Conservation (phyloP, 2,329 filamentous ascomycete species). For the Clarireedia homoeocarpa region DNA sequence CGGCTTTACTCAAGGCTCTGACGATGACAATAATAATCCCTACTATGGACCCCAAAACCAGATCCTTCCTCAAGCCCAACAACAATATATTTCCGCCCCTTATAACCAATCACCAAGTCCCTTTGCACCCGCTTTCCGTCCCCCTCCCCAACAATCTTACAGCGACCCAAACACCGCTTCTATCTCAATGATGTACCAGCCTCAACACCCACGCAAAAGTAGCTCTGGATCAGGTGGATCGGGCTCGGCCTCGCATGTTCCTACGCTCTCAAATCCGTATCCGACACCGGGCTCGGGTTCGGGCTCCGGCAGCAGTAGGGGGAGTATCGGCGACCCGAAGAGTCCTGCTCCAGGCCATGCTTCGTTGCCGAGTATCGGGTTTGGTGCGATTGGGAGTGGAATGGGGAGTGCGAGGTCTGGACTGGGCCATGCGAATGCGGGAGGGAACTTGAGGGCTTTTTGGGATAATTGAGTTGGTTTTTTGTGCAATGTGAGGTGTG, state of each 20-base stretch:
- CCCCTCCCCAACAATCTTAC: neutral
- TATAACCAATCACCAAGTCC: conserved; percentile 4
- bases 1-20: conserved; percentile 57
- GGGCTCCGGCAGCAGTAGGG: conserved; percentile 31
- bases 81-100: neutral
- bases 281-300: conserved; percentile 24
- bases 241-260: conserved; percentile 12
- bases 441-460: neutral
- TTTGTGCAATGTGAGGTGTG: too few species aligned
- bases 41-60: conserved; percentile 2
- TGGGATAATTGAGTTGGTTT: neutral
- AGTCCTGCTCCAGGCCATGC: conserved; percentile 35
- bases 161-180: neutral
- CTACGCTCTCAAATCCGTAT: conserved; percentile 6
- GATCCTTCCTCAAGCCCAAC: neutral
- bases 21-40: conserved; percentile 25
- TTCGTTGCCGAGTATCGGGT: neutral
- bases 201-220: neutral
- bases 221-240: conserved; percentile 11
- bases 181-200: neutral
- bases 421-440: neutral
- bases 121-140: neutral
- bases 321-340: conserved; percentile 43
- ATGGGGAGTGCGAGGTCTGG: neutral
- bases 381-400: neutral